phyloP scores from a whole-genome alignment of 306 rosid genomes.

The Abrus precatorius region DNA sequence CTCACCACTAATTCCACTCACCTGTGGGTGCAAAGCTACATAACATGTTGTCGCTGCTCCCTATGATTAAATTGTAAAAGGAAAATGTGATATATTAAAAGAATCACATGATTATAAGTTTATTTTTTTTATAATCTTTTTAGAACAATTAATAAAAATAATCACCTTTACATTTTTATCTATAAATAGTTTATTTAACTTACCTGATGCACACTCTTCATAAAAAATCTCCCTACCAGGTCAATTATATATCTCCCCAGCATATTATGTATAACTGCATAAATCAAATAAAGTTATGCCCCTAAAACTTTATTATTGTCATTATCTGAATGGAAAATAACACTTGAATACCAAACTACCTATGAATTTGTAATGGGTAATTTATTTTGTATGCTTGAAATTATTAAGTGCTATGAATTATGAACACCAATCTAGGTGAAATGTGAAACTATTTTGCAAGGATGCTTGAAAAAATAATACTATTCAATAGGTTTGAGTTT shows the following conservation, averaged over 20 bases:
- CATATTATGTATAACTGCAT: conserved; percentile 55
- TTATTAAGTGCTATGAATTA: no score
- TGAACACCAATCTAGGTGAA: not conserved
- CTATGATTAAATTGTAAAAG: conserved; percentile 48
- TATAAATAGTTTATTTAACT: not conserved
- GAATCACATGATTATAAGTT: not conserved
- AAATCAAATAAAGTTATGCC: conserved; percentile 22
- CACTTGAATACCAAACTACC: not conserved
- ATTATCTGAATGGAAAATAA: conserved; percentile 4
- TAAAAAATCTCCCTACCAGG: conserved; percentile 51
- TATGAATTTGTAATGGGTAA: not conserved
- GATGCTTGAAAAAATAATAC: conserved; percentile 3
- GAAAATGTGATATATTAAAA: not conserved
- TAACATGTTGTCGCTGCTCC: conserved; percentile 95
- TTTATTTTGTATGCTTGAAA: no score
- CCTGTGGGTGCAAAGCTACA: conserved; percentile 77
- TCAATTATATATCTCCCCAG: conserved; percentile 6
- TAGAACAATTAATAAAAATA: not conserved
- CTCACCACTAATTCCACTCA: conserved; percentile 69
- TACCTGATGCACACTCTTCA: conserved; percentile 80
- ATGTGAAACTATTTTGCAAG: not conserved
- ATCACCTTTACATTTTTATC: no score
- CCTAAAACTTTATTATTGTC: not conserved
- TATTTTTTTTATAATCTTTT: not conserved
- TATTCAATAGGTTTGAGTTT: not conserved